Conservation (phyloP, 2,329 filamentous ascomycete species). For the Triangularia verruculosa region DNA sequence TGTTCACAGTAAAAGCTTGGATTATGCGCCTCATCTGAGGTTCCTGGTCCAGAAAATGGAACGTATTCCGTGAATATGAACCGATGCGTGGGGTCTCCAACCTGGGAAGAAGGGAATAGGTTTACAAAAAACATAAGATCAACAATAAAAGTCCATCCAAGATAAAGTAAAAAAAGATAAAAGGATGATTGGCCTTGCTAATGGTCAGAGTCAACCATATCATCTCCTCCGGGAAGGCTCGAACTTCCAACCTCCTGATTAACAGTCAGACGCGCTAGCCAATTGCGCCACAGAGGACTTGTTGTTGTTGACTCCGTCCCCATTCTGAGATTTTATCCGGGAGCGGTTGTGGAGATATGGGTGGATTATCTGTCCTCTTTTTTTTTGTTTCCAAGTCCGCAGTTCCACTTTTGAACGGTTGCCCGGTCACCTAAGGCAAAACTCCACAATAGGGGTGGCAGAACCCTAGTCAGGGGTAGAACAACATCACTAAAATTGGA, state of each 20-base stretch:
- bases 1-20: too few species aligned
- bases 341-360: not conserved
- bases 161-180: not conserved
- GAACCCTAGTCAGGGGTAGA: not conserved
- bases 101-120: too few species aligned
- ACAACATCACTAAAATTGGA: too few species aligned
- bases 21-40: too few species aligned
- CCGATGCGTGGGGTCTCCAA: too few species aligned
- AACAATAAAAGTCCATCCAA: too few species aligned
- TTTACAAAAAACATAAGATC: too few species aligned
- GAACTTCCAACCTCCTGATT: constrained; percentile 33
- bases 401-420: not conserved
- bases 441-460: not conserved
- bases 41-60: too few species aligned
- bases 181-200: too few species aligned
- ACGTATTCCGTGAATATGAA: too few species aligned
- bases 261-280: constrained; percentile 62
- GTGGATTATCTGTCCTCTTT: not conserved
- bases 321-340: not conserved
- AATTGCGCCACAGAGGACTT: constrained; percentile 44
- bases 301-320: not conserved
- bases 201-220: too few species aligned
- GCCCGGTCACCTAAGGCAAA: not conserved
- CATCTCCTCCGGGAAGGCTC: constrained; percentile 17
- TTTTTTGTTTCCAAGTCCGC: not conserved